A percentile compares a stretch with the other conserved stretches of the same genome.
Conservation (phyloP, 139 green algal genomes). For the Asterochloris erici region DNA sequence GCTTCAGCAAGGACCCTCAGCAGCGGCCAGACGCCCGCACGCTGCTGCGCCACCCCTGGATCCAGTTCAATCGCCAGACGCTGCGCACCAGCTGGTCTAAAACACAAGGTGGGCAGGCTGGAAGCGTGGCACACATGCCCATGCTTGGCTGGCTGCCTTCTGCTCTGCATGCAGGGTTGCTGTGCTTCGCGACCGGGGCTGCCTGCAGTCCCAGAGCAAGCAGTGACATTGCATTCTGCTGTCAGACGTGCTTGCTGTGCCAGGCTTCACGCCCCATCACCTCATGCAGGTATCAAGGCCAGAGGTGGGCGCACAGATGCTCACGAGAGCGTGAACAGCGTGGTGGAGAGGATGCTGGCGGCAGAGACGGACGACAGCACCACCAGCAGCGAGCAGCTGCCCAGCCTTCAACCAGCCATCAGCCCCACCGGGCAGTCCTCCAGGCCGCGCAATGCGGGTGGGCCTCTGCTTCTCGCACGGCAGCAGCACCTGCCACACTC, state of each 20-base stretch:
- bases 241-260: too few relatives aligned
- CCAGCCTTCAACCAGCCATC: slow-evolving; percentile 9
- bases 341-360: slow-evolving; percentile 55
- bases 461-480: too few relatives aligned
- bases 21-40: slow-evolving; percentile 62
- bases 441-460: too few relatives aligned
- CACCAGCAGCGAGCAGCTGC: neutral
- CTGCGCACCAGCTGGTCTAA: slow-evolving; percentile 67
- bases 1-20: slow-evolving; percentile 93
- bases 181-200: too few relatives aligned
- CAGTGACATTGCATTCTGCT: too few relatives aligned
- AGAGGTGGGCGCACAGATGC: slow-evolving; percentile 25
- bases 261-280: too few relatives aligned
- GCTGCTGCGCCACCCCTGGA: slow-evolving; percentile 87
- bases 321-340: slow-evolving; percentile 38
- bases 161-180: too few relatives aligned
- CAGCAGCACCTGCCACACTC: neutral
- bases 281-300: slow-evolving; percentile 16
- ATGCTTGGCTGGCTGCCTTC: slow-evolving; percentile 22
- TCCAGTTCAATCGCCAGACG: slow-evolving; percentile 65
- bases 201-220: too few relatives aligned
- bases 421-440: neutral
- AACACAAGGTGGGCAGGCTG: slow-evolving; percentile 33
- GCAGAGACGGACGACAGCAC: slow-evolving; percentile 11
- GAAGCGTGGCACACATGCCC: slow-evolving; percentile 19